A percentile compares a stretch with the other conserved stretches of the same genome.
phyloP scores from a whole-genome alignment of 2,329 filamentous ascomycete genomes.

The Corniculantispora saksenae region DNA sequence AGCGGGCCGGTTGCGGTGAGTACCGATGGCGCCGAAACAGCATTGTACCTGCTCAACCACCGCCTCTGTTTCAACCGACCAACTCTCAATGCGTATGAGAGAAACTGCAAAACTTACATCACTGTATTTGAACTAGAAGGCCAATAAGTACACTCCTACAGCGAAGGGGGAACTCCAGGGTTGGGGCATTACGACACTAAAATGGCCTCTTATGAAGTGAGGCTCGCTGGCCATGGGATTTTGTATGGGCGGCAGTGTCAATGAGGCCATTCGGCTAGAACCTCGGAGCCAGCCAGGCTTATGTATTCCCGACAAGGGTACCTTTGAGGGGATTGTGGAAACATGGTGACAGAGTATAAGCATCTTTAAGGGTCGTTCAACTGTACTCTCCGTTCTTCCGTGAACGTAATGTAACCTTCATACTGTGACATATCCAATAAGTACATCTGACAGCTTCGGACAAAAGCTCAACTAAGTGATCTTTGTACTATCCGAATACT shows the following conservation, averaged over 20 bases:
- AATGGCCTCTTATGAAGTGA: not conserved
- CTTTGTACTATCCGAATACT: too few relatives aligned
- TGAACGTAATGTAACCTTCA: too few relatives aligned
- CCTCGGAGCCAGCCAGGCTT: not conserved
- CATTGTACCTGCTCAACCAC: not conserved
- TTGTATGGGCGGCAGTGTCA: not conserved
- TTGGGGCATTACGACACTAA: not conserved
- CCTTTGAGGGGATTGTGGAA: not conserved
- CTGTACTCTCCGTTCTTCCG: too few relatives aligned
- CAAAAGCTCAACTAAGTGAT: too few relatives aligned
- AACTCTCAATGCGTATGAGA: not conserved
- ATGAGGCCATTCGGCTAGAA: not conserved
- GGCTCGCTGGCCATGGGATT: not conserved
- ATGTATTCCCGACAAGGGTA: not conserved
- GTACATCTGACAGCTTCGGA: too few relatives aligned
- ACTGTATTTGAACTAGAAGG: not conserved
- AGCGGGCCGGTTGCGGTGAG: not conserved
- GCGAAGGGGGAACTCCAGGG: not conserved
- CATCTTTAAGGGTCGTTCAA: too few relatives aligned
- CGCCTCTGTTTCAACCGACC: not conserved
- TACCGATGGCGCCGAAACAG: not conserved
- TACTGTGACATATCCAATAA: too few relatives aligned
- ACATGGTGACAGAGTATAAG: not conserved
- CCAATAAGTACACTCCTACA: not conserved
- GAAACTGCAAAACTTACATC: not conserved